phyloP scores from a whole-genome alignment of 352 stramenopile genomes.

The Pilasporangium apinafurcum region DNA sequence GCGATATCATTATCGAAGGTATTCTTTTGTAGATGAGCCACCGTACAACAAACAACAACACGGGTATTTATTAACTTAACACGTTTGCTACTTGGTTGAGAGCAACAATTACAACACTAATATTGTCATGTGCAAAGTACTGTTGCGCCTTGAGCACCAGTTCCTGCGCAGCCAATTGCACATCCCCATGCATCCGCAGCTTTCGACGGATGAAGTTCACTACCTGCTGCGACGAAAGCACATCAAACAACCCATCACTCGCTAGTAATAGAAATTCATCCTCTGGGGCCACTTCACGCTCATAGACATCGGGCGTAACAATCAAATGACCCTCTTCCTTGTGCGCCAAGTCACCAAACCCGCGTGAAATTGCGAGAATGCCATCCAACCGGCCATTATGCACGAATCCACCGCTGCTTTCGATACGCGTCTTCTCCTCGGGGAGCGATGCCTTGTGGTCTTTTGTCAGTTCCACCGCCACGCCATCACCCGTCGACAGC shows the following conservation, averaged over 20 bases:
- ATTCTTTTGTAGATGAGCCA: no score
- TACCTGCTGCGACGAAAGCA: conserved; percentile 85
- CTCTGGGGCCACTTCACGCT: conserved; percentile 42
- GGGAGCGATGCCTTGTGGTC: conserved; percentile 86
- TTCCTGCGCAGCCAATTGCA: conserved; percentile 85
- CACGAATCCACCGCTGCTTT: conserved; percentile 76
- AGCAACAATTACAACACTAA: conserved; percentile 84
- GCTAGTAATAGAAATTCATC: conserved; percentile 90
- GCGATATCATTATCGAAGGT: no score
- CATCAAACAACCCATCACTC: conserved; percentile 91
- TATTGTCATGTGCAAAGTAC: conserved; percentile 90
- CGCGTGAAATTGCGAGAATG: conserved; percentile 81
- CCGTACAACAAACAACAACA: no score
- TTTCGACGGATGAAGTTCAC: conserved; percentile 90
- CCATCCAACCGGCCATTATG: conserved; percentile 87
- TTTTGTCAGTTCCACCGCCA: conserved; percentile 74
- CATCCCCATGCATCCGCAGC: conserved; percentile 80
- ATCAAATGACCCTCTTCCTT: conserved; percentile 86
- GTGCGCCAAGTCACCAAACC: conserved; percentile 87
- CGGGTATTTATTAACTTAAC: conserved; percentile 14
- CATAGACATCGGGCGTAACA: conserved; percentile 73
- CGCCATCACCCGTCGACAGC: conserved; percentile 62
- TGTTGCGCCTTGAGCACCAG: conserved; percentile 84
- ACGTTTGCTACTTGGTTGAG: conserved; percentile 51
- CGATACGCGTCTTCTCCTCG: conserved; percentile 74